A percentile compares a stretch with the other conserved stretches of the same genome.
phyloP scores from a whole-genome alignment of 495 filamentous ascomycete genomes.

The Collariella sp. region DNA sequence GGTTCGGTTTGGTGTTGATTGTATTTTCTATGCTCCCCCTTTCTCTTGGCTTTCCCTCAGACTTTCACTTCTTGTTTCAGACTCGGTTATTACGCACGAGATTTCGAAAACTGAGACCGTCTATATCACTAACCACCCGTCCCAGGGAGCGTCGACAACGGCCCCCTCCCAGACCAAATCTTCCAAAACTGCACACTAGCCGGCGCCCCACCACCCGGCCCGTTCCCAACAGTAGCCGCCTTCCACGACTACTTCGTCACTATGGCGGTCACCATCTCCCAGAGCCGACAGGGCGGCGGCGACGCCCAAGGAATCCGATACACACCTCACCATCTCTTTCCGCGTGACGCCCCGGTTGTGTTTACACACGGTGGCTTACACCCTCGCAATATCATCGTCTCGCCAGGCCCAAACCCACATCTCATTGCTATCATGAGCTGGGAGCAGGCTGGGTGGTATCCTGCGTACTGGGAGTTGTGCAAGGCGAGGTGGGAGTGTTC shows the following conservation, averaged over 20 bases:
- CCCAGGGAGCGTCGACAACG: slow-evolving; percentile 22
- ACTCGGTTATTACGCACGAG: too few species aligned
- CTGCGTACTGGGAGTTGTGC: slow-evolving; percentile 41
- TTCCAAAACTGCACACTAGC: slow-evolving; percentile 6
- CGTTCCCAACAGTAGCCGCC: slow-evolving; percentile 10
- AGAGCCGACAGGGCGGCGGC: background rate
- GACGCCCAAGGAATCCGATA: slow-evolving; percentile 2
- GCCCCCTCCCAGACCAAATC: slow-evolving; percentile 15
- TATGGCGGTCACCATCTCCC: slow-evolving; percentile 10
- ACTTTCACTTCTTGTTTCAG: background rate
- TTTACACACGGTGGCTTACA: slow-evolving; percentile 43
- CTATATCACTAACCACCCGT: too few species aligned
- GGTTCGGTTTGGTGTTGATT: background rate
- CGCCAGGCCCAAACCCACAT: slow-evolving; percentile 22
- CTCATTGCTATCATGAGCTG: slow-evolving; percentile 38
- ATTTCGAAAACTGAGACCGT: too few species aligned
- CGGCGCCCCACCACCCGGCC: slow-evolving; percentile 2
- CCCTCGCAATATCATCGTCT: slow-evolving; percentile 40
- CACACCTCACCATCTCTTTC: slow-evolving; percentile 12
- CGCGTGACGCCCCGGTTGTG: slow-evolving; percentile 28
- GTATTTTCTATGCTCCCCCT: background rate
- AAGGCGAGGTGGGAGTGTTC: slow-evolving; percentile 29
- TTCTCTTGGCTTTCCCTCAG: background rate
- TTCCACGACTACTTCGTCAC: slow-evolving; percentile 19
- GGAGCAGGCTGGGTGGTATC: slow-evolving; percentile 44